phyloP scores from a whole-genome alignment of 2,329 filamentous ascomycete species.

The Talaromyces sp. region DNA sequence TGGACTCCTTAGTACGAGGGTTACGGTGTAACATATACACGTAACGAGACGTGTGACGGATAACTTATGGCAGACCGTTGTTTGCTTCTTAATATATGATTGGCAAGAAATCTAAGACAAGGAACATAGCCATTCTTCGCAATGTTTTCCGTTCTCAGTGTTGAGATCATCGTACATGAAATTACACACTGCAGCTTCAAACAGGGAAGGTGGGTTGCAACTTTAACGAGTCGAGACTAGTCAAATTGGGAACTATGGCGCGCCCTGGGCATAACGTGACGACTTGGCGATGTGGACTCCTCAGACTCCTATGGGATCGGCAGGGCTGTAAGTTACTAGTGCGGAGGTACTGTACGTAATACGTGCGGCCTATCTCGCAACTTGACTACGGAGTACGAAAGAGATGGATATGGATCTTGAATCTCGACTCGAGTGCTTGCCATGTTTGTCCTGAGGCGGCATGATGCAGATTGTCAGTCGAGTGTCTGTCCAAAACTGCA shows the following conservation, averaged over 20 bases:
- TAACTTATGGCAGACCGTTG: too few relatives aligned
- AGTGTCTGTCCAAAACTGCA: not conserved
- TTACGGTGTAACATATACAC: not conserved
- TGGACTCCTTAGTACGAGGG: not conserved
- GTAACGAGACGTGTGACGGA: not conserved
- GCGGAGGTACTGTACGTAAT: not conserved
- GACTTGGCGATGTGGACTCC: conserved; percentile 1
- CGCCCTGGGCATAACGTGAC: not conserved
- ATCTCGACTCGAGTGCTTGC: not conserved
- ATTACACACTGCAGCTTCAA: not conserved
- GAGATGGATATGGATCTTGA: not conserved
- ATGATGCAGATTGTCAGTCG: not conserved
- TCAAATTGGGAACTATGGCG: not conserved
- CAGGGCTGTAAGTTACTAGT: conserved; percentile 5
- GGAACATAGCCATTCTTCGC: not conserved
- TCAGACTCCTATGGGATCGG: not conserved
- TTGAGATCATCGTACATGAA: not conserved
- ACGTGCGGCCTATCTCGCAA: not conserved
- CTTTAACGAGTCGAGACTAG: not conserved
- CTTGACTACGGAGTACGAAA: too few relatives aligned
- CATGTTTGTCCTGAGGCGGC: not conserved
- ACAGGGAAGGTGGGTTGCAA: not conserved
- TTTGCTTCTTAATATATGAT: not conserved
- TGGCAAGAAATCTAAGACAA: not conserved
- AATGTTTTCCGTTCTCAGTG: not conserved